Conservation (phyloP, 305 asterid genomes). For the Ilex paraguariensis region DNA sequence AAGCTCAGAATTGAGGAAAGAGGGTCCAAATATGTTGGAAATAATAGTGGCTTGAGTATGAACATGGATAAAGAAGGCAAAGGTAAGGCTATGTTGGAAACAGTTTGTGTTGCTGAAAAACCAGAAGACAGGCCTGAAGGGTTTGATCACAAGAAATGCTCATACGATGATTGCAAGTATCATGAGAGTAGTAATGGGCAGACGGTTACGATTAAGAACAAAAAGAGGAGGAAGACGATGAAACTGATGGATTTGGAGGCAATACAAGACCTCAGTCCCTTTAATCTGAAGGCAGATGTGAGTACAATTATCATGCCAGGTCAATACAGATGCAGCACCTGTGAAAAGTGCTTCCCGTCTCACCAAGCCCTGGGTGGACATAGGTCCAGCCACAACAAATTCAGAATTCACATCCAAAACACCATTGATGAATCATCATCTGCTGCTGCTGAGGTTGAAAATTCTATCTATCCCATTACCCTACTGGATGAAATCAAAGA, state of each 20-base stretch:
- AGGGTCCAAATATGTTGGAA: too few species aligned
- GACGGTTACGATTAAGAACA: constrained; percentile 8
- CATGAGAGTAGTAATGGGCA: neutral
- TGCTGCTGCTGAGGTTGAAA: constrained; percentile 7
- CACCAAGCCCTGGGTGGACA: constrained; percentile 60
- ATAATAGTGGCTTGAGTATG: too few species aligned
- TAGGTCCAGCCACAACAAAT: constrained; percentile 43
- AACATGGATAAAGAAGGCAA: too few species aligned
- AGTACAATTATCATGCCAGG: constrained; percentile 5
- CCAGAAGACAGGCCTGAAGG: neutral
- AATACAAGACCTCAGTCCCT: constrained; percentile 8
- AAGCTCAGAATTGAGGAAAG: too few species aligned
- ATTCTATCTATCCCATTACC: neutral
- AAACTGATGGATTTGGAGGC: constrained; percentile 31
- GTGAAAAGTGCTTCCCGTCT: constrained; percentile 34
- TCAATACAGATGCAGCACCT: constrained; percentile 26
- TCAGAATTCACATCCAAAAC: constrained; percentile 18
- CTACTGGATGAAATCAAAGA: constrained; percentile 5
- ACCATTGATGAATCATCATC: constrained; percentile 8
- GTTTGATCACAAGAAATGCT: neutral
- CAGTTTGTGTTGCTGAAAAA: neutral
- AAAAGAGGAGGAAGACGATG: constrained; percentile 33
- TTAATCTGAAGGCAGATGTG: too few species aligned
- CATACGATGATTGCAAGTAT: neutral
- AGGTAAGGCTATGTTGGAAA: neutral